Conservation (phyloP, 169 alveolate genomes). For the Plasmodium cynomolgi region DNA sequence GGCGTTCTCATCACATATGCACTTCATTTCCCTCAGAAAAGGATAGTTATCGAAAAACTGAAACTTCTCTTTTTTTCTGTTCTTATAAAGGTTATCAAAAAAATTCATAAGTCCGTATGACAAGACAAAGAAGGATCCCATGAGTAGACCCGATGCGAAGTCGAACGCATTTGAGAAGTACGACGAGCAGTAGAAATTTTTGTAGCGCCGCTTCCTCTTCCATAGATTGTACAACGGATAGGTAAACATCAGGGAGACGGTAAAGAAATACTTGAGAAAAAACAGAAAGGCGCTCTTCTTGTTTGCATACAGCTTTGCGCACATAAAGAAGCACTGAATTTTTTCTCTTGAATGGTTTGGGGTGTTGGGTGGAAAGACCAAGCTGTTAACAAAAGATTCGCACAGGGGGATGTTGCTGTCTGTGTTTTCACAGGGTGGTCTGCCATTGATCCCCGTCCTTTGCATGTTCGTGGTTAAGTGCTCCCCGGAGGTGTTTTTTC, state of each 20-base stretch:
- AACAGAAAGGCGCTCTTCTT: not conserved
- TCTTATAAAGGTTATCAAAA: constrained; percentile 3
- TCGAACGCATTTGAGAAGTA: constrained; percentile 44
- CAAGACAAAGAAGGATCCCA: constrained; percentile 37
- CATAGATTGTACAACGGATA: constrained; percentile 56
- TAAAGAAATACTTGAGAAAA: constrained; percentile 10
- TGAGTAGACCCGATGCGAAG: constrained; percentile 33
- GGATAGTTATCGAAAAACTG: constrained; percentile 39
- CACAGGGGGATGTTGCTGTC: not conserved
- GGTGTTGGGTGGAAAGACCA: constrained; percentile 21
- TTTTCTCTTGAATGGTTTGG: constrained; percentile 53
- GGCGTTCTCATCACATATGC: constrained; percentile 46
- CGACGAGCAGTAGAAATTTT: constrained; percentile 23
- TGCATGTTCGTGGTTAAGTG: not conserved
- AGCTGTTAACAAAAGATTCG: constrained; percentile 22
- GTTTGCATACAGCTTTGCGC: constrained; percentile 35
- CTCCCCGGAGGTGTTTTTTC: not conserved
- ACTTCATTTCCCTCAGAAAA: constrained; percentile 34
- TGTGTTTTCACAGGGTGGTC: not conserved
- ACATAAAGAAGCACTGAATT: constrained; percentile 32
- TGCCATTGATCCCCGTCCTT: not conserved
- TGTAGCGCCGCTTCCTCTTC: constrained; percentile 22
- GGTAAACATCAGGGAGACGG: constrained; percentile 28
- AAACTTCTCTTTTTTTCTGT: constrained; percentile 22
- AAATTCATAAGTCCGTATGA: constrained; percentile 26